These are phyloP conservation scores for Piper longum DNA, from an alignment of 164 flowering plant species.

Conservation along the genomic window DNA sequence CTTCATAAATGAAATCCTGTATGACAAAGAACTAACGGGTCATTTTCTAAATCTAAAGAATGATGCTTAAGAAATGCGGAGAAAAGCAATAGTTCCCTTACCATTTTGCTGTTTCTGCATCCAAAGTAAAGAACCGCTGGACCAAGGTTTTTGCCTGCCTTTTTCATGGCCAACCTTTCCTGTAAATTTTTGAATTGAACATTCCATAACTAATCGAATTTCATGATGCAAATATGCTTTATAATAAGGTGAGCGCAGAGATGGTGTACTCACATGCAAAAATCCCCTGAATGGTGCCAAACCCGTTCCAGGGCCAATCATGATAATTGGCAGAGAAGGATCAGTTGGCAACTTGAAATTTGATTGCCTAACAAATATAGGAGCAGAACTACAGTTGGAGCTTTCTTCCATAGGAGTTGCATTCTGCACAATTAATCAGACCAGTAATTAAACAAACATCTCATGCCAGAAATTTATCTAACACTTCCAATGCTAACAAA, in stretches of 20 bases:
- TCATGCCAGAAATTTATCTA: neutral
- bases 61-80: neutral
- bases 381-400: slow-evolving; percentile 69
- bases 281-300: slow-evolving; percentile 99
- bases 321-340: slow-evolving; percentile 64
- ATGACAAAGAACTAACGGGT: neutral
- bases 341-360: slow-evolving; percentile 86
- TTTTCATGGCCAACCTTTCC: slow-evolving; percentile 81
- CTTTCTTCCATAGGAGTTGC: slow-evolving; percentile 60
- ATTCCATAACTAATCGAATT: neutral
- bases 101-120: slow-evolving; percentile 84
- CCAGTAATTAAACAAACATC: neutral
- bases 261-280: slow-evolving; percentile 49
- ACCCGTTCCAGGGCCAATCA: slow-evolving; percentile 99
- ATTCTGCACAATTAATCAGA: slow-evolving; percentile 28
- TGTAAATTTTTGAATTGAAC: slow-evolving; percentile 16
- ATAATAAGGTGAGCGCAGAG: neutral
- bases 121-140: slow-evolving; percentile 73
- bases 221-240: neutral
- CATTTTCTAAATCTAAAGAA: neutral
- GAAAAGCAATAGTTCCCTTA: slow-evolving; percentile 8
- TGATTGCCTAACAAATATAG: slow-evolving; percentile 78
- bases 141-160: slow-evolving; percentile 72
- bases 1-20: slow-evolving; percentile 89
- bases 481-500: too few species aligned